Evolutionary conservation across 331 rosid genomes (phyloP).

Genomic region (Malus hybrid): DNA sequence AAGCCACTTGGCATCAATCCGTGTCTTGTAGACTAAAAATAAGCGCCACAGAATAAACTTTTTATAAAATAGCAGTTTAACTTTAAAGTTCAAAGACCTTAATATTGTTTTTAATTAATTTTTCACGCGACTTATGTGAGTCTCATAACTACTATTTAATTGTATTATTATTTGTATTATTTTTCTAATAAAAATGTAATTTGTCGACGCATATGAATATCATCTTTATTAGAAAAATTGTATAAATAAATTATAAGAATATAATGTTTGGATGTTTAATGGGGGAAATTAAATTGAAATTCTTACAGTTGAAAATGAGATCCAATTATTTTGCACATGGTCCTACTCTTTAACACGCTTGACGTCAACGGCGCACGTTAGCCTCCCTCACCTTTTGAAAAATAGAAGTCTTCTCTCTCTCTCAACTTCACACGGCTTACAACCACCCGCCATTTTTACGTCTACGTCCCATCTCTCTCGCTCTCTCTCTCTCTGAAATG

Average conservation of each 20-base stretch:
- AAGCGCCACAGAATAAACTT: neutral
- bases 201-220: fast-evolving
- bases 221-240: fast-evolving
- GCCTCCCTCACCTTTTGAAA: constrained; percentile 6
- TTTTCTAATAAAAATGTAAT: too few relatives aligned
- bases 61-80: too few relatives aligned
- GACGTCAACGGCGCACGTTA: constrained; percentile 23
- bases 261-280: too few relatives aligned
- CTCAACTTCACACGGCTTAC: neutral
- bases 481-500: constrained; percentile 1
- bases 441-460: constrained; percentile 39
- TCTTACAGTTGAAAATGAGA: neutral
- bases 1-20: neutral
- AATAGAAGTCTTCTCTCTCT: constrained; percentile 19
- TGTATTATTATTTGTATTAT: too few relatives aligned
- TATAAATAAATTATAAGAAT: too few relatives aligned
- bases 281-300: neutral
- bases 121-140: too few relatives aligned
- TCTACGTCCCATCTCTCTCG: neutral
- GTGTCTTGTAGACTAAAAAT: neutral
- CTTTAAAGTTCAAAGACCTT: too few relatives aligned
- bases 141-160: too few relatives aligned
- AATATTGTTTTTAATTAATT: too few relatives aligned
- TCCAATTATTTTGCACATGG: neutral
- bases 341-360: neutral